Base-by-base conservation (phyloP, 306 rosid genomes). In the Prunus mongolica region DNA sequence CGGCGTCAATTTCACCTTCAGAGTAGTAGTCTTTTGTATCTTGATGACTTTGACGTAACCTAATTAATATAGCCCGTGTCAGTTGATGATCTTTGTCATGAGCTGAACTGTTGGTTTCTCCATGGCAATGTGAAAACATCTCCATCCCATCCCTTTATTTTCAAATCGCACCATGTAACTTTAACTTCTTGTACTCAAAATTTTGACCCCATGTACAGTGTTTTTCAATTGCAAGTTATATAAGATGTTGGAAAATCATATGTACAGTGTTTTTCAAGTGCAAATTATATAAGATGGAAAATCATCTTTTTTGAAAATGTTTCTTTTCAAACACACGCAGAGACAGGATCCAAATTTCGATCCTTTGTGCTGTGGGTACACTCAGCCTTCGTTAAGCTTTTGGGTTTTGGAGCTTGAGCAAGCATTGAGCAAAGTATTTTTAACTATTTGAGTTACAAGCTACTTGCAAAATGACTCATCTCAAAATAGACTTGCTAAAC, bases 61-160 rank as follows among this genome's bases (percentile, higher is more conserved):
- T 30, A 79, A 73, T 82, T 63, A 68, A 78, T 83, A 61, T 27
- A 22, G 79, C 71, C 30, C 60, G 16, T 54, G 73, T 77, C 68
- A 74, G 73, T 79, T 72, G 54, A 71, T 79, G 49, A 69, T 76
- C 74, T 62, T 74, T 79, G 81, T 72, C 83, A 57, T 55, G 28
- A 69, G 68, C 34, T 71, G 77, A 64, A 79, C 68, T 50, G 13
- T 50, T 71, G 68, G 41, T 67, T 50, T 24, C 79, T 19, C 75
- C 74, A 57, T 47, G 51, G 82, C 78, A 76, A 82, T 79, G 88
- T 77, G 75, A 68, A 67, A 76, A 74, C 84, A 44, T 6, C 44
- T 38, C 44, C 44, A 38, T 6, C 9, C 44, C 72, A 61, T 76
- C 82, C 76, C 72, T 56, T 76, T 73, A 79, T 65, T 63, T 70